phyloP scores from a whole-genome alignment of 768 basidiomycete species.

The Cantharellus anzutake region DNA sequence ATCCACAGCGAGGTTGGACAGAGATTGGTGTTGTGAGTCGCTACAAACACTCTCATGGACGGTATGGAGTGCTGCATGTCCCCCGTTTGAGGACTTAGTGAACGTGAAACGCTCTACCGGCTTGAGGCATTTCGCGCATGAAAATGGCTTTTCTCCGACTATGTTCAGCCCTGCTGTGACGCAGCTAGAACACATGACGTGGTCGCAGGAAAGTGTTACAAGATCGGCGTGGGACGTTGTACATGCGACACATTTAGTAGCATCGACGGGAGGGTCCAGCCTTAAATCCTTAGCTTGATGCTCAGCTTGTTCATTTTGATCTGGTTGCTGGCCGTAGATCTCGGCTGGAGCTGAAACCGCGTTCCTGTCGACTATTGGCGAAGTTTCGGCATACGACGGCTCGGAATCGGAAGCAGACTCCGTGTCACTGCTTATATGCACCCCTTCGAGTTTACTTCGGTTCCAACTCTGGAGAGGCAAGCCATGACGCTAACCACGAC shows the following conservation, averaged over 20 bases:
- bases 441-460: too few relatives aligned
- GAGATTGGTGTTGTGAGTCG: not conserved
- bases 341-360: not conserved
- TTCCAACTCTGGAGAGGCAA: too few relatives aligned
- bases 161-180: conserved; percentile 77
- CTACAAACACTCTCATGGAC: not conserved
- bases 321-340: too few relatives aligned
- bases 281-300: not conserved
- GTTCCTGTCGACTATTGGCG: not conserved
- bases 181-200: conserved; percentile 62
- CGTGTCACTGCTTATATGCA: too few relatives aligned
- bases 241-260: not conserved
- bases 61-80: not conserved
- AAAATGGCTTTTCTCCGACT: conserved; percentile 77
- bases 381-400: not conserved
- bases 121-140: conserved; percentile 52
- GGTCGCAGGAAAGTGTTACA: conserved; percentile 30
- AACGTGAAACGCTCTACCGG: not conserved
- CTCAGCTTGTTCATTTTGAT: too few relatives aligned
- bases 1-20: not conserved
- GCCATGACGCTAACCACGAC: too few relatives aligned
- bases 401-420: not conserved
- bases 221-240: not conserved
- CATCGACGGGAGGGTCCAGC: not conserved
- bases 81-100: not conserved